Conservation (phyloP, 306 rosid species). For the Vicia sativa region DNA sequence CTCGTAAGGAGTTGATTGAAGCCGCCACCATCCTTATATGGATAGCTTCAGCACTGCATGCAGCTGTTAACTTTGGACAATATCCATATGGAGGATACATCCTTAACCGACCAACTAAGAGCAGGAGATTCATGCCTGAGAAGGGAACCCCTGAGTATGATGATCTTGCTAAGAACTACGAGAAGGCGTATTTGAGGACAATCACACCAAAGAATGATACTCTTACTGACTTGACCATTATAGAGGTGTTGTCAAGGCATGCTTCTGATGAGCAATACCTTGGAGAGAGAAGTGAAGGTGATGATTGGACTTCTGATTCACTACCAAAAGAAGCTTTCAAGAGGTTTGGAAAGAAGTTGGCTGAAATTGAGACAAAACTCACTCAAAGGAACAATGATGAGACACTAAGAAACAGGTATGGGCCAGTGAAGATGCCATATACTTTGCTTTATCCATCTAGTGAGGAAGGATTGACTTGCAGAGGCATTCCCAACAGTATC, state of each 20-base stretch:
- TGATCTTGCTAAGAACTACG: not conserved
- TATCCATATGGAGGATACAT: conserved; percentile 8
- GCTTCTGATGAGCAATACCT: conserved; percentile 17
- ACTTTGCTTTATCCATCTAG: conserved; percentile 5
- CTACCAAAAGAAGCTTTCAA: not conserved
- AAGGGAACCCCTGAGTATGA: not conserved
- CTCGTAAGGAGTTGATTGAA: not conserved
- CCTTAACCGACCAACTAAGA: conserved; percentile 12
- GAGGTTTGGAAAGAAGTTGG: conserved; percentile 9
- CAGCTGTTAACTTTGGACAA: conserved; percentile 3
- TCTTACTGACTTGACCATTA: not conserved
- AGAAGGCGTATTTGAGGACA: conserved; percentile 1
- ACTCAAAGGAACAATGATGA: conserved; percentile 11
- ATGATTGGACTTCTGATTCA: not conserved
- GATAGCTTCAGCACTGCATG: conserved; percentile 11
- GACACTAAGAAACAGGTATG: not conserved
- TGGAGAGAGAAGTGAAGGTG: conserved; percentile 2
- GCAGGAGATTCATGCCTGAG: not conserved
- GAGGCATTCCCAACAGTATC: not conserved
- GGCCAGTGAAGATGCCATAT: not conserved
- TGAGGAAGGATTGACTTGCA: conserved; percentile 14
- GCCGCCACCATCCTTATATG: not conserved
- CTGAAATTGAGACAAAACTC: conserved; percentile 1
- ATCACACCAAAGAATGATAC: conserved; percentile 13
- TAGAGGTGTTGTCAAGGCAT: conserved; percentile 7